phyloP scores from a whole-genome alignment of 768 basidiomycete genomes.

The Boletus reticulatus region DNA sequence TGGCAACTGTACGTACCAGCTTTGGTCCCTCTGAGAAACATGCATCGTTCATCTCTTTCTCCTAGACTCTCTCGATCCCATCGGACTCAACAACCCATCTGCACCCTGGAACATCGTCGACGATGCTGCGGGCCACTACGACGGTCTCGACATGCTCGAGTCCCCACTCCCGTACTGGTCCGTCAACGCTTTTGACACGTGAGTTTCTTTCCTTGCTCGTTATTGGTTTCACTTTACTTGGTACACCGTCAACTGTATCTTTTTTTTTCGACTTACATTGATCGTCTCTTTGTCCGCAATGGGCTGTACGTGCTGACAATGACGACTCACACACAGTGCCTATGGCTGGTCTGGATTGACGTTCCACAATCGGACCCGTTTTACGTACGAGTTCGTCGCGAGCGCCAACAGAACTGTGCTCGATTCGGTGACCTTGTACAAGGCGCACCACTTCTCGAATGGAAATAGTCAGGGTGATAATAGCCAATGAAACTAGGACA shows the following conservation, averaged over 20 bases:
- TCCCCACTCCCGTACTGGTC: not conserved
- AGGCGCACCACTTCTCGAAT: constrained; percentile 15
- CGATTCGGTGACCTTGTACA: constrained; percentile 25
- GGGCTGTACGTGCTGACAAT: not conserved
- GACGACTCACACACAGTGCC: constrained; percentile 1
- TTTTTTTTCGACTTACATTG: not conserved
- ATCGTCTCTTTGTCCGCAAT: not conserved
- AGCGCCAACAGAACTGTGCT: constrained; percentile 28
- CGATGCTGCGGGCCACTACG: constrained; percentile 28
- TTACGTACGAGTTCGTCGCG: constrained; percentile 30
- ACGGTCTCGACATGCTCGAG: constrained; percentile 20
- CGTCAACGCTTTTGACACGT: constrained; percentile 12
- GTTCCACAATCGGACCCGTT: constrained; percentile 30
- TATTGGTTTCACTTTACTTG: no score
- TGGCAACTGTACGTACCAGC: constrained; percentile 19
- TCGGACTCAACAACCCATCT: constrained; percentile 22
- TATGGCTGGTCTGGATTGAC: constrained; percentile 30
- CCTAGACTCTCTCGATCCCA: constrained; percentile 19
- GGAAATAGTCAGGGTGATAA: not conserved
- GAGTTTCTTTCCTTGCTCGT: not conserved
- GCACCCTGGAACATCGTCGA: constrained; percentile 30
- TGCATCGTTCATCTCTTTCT: not conserved
- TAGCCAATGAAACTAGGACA: not conserved
- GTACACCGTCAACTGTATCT: no score
- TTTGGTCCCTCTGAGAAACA: not conserved